Percentiles rank a stretch among this genome's conserved stretches.
Conservation (phyloP, 1,284 basidiomycete species). For the Somion occarium region DNA sequence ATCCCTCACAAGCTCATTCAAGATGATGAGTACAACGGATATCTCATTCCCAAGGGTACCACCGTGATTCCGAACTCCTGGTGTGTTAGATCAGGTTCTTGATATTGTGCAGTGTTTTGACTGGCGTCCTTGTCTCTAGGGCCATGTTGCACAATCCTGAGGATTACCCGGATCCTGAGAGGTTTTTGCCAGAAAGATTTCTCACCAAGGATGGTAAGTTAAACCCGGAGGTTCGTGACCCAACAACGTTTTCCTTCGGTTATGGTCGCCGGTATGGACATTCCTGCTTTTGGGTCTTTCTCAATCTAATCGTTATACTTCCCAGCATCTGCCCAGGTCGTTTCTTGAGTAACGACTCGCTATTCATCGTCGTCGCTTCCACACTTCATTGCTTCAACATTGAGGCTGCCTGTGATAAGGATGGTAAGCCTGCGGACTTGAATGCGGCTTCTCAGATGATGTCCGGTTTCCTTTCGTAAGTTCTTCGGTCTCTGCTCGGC, state of each 20-base stretch:
- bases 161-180: slow-evolving; percentile 18
- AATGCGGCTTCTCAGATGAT: not conserved
- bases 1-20: slow-evolving; percentile 5
- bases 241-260: slow-evolving; percentile 3
- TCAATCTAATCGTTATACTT: not conserved
- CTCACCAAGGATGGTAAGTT: slow-evolving; percentile 10
- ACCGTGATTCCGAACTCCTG: slow-evolving; percentile 13
- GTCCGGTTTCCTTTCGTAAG: slow-evolving; percentile 5
- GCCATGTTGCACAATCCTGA: slow-evolving; percentile 19
- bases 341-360: slow-evolving; percentile 2
- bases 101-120: not conserved
- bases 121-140: slow-evolving; percentile 9
- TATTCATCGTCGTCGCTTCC: not conserved
- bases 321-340: slow-evolving; percentile 5
- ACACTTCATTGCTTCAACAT: slow-evolving; percentile 5
- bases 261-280: slow-evolving; percentile 3
- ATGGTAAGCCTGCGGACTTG: not conserved
- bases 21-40: slow-evolving; percentile 24
- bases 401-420: not conserved
- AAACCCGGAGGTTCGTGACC: slow-evolving; percentile 8
- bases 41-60: slow-evolving; percentile 24
- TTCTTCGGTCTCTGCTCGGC: not conserved
- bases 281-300: not conserved
- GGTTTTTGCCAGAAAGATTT: slow-evolving; percentile 24
- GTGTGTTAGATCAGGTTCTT: not conserved